Conservation (phyloP, 768 basidiomycete species). For the Crucibulum laeve region DNA sequence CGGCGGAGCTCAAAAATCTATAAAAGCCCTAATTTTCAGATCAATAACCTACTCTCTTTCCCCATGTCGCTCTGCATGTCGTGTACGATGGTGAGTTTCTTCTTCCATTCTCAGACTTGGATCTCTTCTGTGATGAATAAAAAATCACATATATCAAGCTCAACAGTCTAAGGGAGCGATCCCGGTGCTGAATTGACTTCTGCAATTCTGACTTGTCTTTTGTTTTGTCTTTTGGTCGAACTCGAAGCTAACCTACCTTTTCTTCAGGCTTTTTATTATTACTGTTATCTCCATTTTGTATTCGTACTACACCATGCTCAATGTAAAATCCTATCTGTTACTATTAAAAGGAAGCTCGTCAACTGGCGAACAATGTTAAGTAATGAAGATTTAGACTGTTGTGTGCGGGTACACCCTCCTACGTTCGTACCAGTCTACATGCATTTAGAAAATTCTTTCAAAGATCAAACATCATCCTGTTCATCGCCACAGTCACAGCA, state of each 20-base stretch:
- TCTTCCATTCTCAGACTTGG: slow-evolving; percentile 1
- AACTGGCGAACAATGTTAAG: too few species aligned
- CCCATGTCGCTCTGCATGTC: neutral
- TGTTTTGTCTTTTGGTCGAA: neutral
- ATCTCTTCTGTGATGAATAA: slow-evolving; percentile 39
- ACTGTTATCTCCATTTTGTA: too few species aligned
- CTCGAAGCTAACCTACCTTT: slow-evolving; percentile 1
- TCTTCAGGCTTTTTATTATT: too few species aligned
- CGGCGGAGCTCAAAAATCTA: slow-evolving; percentile 1
- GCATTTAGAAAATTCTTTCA: too few species aligned
- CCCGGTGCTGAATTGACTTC: slow-evolving; percentile 50
- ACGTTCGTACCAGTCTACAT: too few species aligned
- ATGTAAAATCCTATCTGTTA: too few species aligned
- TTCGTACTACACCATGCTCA: too few species aligned
- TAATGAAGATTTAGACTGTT: too few species aligned
- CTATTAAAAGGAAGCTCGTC: too few species aligned
- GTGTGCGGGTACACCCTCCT: too few species aligned
- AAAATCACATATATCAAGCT: slow-evolving; percentile 59
- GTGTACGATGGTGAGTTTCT: slow-evolving; percentile 1
- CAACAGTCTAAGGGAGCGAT: slow-evolving; percentile 53
- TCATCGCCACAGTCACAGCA: too few species aligned
- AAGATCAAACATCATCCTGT: too few species aligned
- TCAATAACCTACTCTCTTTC: neutral
- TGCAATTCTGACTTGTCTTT: slow-evolving; percentile 52
- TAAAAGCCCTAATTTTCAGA: neutral